A percentile compares a stretch with the other conserved stretches of the same genome.
Conservation (phyloP, 305 asterid genomes). For the Solanum chacoense region DNA sequence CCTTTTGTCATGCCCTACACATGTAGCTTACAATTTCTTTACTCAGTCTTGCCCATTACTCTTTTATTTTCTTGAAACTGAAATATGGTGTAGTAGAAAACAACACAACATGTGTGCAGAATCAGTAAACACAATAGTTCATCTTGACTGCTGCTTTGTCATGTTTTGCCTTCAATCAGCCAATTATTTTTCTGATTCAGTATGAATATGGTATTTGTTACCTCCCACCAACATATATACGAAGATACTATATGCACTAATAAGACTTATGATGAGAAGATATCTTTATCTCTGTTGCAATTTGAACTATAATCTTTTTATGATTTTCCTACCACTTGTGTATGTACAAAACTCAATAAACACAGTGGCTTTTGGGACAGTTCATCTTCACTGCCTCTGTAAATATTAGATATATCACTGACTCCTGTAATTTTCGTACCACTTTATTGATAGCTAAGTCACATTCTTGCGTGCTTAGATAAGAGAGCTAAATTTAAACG, state of each 20-base stretch:
- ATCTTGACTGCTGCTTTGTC: not conserved
- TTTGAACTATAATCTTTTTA: not conserved
- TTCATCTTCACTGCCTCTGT: not conserved
- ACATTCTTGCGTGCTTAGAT: not conserved
- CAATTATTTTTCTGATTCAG: not conserved
- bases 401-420: not conserved
- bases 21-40: conserved; percentile 12
- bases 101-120: not conserved
- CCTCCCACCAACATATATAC: not conserved
- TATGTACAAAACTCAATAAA: not conserved
- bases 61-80: not conserved
- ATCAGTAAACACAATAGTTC: not conserved
- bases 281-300: not conserved
- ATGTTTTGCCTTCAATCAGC: not conserved
- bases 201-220: not conserved
- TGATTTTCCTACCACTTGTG: not conserved
- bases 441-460: not conserved
- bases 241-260: not conserved
- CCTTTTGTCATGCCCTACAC: conserved; percentile 19
- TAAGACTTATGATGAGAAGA: not conserved
- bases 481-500: not conserved
- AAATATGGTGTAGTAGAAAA: not conserved
- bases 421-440: not conserved
- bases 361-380: not conserved
- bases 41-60: not conserved